A percentile compares a stretch with the other conserved stretches of the same genome.
Evolutionary conservation across 768 basidiomycete genomes (phyloP).

Genomic region (Rhodotorula babjevae): DNA sequence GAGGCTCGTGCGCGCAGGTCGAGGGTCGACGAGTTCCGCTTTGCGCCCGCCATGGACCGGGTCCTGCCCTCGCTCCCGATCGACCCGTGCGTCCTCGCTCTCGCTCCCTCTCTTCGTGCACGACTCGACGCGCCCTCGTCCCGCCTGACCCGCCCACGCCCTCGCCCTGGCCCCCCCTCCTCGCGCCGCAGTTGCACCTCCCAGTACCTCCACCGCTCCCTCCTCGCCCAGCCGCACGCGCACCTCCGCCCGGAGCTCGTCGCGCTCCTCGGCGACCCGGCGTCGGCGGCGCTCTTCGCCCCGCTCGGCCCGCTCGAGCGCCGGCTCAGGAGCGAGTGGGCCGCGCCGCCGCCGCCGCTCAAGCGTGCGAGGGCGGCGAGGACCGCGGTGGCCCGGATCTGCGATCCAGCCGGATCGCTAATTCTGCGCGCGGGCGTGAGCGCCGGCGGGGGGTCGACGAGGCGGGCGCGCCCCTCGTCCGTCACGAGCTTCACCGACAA

Average conservation of each 20-base stretch:
- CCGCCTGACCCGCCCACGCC: not conserved
- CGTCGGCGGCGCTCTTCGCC: not conserved
- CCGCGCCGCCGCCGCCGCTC: not conserved
- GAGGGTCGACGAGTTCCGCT: conserved; percentile 1
- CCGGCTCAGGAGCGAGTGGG: not conserved
- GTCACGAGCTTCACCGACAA: not conserved
- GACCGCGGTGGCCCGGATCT: too few relatives aligned
- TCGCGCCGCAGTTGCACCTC: not conserved
- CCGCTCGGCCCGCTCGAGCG: not conserved
- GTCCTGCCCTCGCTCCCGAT: not conserved
- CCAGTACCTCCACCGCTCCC: conserved; percentile 5
- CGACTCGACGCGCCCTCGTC: too few relatives aligned
- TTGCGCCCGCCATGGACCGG: conserved; percentile 5
- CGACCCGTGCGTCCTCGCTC: not conserved
- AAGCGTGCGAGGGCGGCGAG: not conserved
- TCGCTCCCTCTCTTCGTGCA: not conserved
- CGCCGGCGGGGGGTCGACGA: too few relatives aligned
- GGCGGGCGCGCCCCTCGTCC: not conserved
- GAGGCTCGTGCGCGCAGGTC: not conserved
- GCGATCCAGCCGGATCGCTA: too few relatives aligned
- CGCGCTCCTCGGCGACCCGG: not conserved
- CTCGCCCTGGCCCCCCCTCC: too few relatives aligned
- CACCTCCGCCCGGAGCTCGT: conserved; percentile 38
- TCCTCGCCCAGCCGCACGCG: not conserved
- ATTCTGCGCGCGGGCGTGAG: not conserved